Percentiles rank a stretch among this genome's conserved stretches.
phyloP scores from a whole-genome alignment of 2,329 filamentous ascomycete species.

The Stromatinia cepivora region DNA sequence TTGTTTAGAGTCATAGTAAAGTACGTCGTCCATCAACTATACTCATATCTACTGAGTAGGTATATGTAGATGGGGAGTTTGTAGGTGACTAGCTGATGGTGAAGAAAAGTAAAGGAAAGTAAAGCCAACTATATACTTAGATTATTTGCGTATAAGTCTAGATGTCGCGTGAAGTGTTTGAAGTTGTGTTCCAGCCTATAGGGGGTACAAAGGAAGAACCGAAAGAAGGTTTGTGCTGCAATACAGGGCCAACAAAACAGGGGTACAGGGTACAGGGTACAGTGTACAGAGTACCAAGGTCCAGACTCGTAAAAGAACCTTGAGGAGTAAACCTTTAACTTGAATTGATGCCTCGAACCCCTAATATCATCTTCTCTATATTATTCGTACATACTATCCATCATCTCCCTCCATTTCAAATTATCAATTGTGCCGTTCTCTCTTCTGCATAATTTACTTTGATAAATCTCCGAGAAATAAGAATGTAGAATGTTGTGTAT shows the following conservation, averaged over 20 bases:
- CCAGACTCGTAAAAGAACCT: background rate
- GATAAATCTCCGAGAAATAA: background rate
- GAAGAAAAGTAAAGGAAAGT: background rate
- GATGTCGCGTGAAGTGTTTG: constrained; percentile 13
- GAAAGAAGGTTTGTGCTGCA: background rate
- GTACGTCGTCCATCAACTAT: background rate
- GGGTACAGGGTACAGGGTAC: too few relatives aligned
- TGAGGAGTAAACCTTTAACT: too few relatives aligned
- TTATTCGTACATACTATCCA: background rate
- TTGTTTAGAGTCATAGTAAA: background rate
- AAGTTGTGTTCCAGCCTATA: constrained; percentile 1
- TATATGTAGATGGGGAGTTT: too few relatives aligned
- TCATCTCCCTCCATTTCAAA: background rate
- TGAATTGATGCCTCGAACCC: background rate
- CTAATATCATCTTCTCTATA: background rate
- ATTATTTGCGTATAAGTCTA: background rate
- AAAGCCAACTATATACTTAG: background rate
- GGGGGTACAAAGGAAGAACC: background rate
- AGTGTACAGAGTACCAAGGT: background rate
- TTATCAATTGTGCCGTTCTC: background rate
- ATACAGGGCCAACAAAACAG: background rate
- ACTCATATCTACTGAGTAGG: background rate
- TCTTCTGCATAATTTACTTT: background rate
- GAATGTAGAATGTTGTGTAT: background rate
- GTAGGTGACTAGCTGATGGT: too few relatives aligned